Base-by-base conservation (phyloP, 805 yeast genomes). In the Sugiyamaella qingdaonensis region DNA sequence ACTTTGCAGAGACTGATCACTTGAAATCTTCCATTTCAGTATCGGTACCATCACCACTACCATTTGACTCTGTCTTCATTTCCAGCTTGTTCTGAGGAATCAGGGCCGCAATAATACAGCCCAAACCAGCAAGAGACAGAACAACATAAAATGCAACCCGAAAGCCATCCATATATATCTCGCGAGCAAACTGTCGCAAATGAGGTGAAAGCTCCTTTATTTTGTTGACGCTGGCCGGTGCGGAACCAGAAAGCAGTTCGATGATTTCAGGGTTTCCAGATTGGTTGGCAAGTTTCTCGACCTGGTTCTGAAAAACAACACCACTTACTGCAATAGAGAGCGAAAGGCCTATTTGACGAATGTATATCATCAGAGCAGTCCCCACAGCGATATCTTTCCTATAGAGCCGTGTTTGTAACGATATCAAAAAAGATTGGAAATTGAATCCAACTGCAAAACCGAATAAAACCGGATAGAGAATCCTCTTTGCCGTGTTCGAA, bases 381-480 rank as follows among this genome's bases (percentile, higher is more conserved):
- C 78, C 70, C 64, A 79, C 62, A 5, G 72, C 69, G 2, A 77
- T 73, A 13, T 84, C 84, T 5, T 78, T 73, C 1, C 69, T 63
- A 54, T 78, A 76, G 33, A 85, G 82, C 10, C 81, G 80, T 19
- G 72, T 66, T 8, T 80, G 63, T 59, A 80, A 82, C 1, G 78
- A 70, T 1, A 75, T 63, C 32, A 78, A 60, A 46, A 78, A 66
- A 1, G 79, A 67, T 61, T 80, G 84, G 62, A 78, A 66, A 50
- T 66, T 68, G 13, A 77, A 32, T 1, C 86, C 86, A 42, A 73
- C 63, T 0, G 78, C 71, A 4, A 74, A 66, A 24, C 86, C 86
- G 8, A 69, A 61, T 5, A 77, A 58, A 27, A 79, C 74, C 52
- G 77, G 72, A 33, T 71, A 67, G 0, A 82, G 80, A 49, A 80